Percentiles rank a stretch among this genome's conserved stretches.
These are phyloP conservation scores for Colletotrichum lini DNA, from an alignment of 2,329 filamentous ascomycete genomes.

Conservation along the genomic window DNA sequence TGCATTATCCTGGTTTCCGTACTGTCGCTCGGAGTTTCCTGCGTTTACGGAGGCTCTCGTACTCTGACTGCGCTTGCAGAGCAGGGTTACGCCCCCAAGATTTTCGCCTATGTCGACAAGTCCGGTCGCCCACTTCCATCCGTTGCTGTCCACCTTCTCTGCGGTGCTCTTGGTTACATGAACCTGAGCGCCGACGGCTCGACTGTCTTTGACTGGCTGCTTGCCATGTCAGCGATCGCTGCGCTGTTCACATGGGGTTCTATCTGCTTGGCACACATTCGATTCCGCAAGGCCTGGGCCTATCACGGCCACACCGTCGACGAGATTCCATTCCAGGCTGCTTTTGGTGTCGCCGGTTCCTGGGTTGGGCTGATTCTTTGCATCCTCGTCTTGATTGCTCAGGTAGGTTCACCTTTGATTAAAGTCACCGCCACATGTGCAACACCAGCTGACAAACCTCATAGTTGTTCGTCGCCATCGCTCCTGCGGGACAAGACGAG, in stretches of 20 bases:
- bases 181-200: constrained; percentile 60
- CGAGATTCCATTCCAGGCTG: constrained; percentile 76
- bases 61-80: constrained; percentile 72
- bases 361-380: constrained; percentile 74
- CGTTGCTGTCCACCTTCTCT: constrained; percentile 61
- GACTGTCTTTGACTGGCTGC: constrained; percentile 75
- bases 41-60: constrained; percentile 72
- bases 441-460: too few relatives aligned
- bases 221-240: constrained; percentile 74
- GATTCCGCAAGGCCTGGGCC: constrained; percentile 76
- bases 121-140: constrained; percentile 69
- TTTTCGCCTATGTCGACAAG: constrained; percentile 71
- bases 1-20: constrained; percentile 72
- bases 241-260: constrained; percentile 79
- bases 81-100: constrained; percentile 70
- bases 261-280: constrained; percentile 78
- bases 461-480: constrained; percentile 62
- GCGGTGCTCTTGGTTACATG: constrained; percentile 67
- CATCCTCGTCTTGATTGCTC: constrained; percentile 68
- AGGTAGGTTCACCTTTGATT: constrained; percentile 52
- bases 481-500: constrained; percentile 44
- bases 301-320: constrained; percentile 73
- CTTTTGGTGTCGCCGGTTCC: constrained; percentile 74
- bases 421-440: too few relatives aligned
- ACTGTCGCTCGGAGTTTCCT: constrained; percentile 71